These are phyloP conservation scores for Pseudovirgaria hyperparasitica DNA, from an alignment of 2,329 filamentous ascomycete species.

Conservation along the genomic window DNA sequence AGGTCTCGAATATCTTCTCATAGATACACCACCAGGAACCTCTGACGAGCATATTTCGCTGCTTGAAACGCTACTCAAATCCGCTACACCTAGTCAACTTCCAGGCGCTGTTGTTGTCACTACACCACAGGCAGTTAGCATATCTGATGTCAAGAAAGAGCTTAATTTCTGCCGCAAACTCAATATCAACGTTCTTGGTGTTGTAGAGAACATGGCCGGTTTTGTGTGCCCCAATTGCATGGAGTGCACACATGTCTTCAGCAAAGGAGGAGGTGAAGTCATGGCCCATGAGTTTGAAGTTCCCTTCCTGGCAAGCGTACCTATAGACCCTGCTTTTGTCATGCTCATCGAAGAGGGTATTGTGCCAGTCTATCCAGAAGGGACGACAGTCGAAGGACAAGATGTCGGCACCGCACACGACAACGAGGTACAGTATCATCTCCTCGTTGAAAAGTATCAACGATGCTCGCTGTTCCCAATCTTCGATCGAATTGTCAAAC, in stretches of 20 bases:
- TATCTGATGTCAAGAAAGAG: slow-evolving; percentile 88
- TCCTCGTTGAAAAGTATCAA: slow-evolving; percentile 59
- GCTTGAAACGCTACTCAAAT: slow-evolving; percentile 60
- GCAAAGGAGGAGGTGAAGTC: slow-evolving; percentile 72
- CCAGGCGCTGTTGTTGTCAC: slow-evolving; percentile 89
- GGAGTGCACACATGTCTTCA: slow-evolving; percentile 90
- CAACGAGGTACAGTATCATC: slow-evolving; percentile 16
- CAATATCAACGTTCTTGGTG: slow-evolving; percentile 65
- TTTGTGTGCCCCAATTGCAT: slow-evolving; percentile 66
- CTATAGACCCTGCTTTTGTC: slow-evolving; percentile 88
- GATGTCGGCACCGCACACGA: slow-evolving; percentile 15
- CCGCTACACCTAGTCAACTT: slow-evolving; percentile 45
- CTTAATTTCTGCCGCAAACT: slow-evolving; percentile 88
- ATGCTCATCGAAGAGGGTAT: slow-evolving; percentile 66
- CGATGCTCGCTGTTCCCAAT: slow-evolving; percentile 57
- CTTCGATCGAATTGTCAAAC: slow-evolving; percentile 51
- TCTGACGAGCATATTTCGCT: slow-evolving; percentile 95
- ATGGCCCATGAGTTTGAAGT: slow-evolving; percentile 84
- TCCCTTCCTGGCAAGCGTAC: slow-evolving; percentile 72
- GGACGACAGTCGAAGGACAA: slow-evolving; percentile 36
- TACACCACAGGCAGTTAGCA: slow-evolving; percentile 87
- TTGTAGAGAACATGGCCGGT: slow-evolving; percentile 94
- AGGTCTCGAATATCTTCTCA: slow-evolving; percentile 77
- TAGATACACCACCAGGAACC: slow-evolving; percentile 93
- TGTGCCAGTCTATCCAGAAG: slow-evolving; percentile 54